Conservation (phyloP, 208 protist species). For the Herpetomonas samuelpessoai region DNA sequence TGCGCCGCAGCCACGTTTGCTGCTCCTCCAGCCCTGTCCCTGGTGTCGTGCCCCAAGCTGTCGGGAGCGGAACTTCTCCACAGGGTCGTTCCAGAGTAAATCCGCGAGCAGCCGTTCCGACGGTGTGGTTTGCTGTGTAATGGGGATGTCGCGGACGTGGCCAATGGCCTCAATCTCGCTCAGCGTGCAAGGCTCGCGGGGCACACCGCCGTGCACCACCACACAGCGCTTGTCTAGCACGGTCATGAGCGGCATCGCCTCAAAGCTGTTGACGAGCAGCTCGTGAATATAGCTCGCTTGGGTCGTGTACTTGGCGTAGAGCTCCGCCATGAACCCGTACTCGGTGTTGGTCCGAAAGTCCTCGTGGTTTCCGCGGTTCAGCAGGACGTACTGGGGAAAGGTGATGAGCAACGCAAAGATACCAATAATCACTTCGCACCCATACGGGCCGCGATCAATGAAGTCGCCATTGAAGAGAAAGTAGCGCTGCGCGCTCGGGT, state of each 20-base stretch:
- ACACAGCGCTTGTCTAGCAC: slow-evolving; percentile 93
- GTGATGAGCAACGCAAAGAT: slow-evolving; percentile 82
- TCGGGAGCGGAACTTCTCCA: slow-evolving; percentile 80
- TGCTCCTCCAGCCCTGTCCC: slow-evolving; percentile 95
- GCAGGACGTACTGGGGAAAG: slow-evolving; percentile 72
- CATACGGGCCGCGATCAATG: slow-evolving; percentile 98
- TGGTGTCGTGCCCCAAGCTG: slow-evolving; percentile 63
- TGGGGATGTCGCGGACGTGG: slow-evolving; percentile 96
- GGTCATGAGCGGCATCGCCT: slow-evolving; percentile 79
- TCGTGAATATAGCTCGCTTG: slow-evolving; percentile 42
- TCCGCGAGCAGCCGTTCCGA: slow-evolving; percentile 96
- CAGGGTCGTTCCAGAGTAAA: slow-evolving; percentile 99
- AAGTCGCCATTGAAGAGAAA: slow-evolving; percentile 99
- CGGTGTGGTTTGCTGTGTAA: slow-evolving; percentile 90
- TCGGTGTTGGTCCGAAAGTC: slow-evolving; percentile 79
- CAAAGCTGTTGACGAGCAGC: slow-evolving; percentile 82
- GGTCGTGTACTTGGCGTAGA: slow-evolving; percentile 67
- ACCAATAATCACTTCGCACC: slow-evolving; percentile 90
- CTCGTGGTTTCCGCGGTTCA: slow-evolving; percentile 94
- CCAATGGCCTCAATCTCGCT: slow-evolving; percentile 85
- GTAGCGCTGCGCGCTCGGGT: slow-evolving; percentile 44
- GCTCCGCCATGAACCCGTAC: slow-evolving; percentile 74
- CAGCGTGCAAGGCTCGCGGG: slow-evolving; percentile 81
- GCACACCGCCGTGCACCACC: slow-evolving; percentile 97
- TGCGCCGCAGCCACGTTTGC: slow-evolving; percentile 98